Evolutionary conservation across 1,139 yeast genomes (phyloP).

Genomic region (Taphrina pruni): DNA sequence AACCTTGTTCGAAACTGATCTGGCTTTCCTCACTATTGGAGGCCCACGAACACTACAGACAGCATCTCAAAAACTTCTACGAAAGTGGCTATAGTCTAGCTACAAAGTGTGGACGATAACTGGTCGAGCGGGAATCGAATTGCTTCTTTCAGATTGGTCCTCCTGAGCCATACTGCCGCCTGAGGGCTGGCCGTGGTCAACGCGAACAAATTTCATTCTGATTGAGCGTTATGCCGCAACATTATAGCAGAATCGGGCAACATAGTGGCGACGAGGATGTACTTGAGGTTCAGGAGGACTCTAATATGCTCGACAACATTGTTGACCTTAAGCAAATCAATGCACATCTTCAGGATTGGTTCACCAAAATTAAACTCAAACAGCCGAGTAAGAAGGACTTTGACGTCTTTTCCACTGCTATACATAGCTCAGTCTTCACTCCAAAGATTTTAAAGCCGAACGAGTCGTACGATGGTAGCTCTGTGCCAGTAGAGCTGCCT

Average conservation of each 20-base stretch:
- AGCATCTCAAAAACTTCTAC: too few species aligned
- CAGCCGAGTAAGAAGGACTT: constrained; percentile 26
- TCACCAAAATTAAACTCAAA: constrained; percentile 40
- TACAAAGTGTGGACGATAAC: too few species aligned
- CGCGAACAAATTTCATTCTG: background rate
- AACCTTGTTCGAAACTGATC: too few species aligned
- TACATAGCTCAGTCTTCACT: constrained; percentile 36
- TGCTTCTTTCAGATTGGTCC: too few species aligned
- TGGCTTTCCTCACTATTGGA: too few species aligned
- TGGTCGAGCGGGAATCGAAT: too few species aligned
- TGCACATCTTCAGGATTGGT: constrained; percentile 41
- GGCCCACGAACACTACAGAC: too few species aligned
- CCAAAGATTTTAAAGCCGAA: constrained; percentile 12
- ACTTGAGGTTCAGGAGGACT: constrained; percentile 13
- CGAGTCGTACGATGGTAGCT: background rate
- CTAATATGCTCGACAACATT: constrained; percentile 32
- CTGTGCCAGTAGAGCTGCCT: background rate
- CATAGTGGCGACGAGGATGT: constrained; percentile 20
- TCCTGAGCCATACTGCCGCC: too few species aligned
- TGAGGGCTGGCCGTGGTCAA: too few species aligned
- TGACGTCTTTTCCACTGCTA: constrained; percentile 26
- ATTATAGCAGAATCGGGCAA: constrained; percentile 14
- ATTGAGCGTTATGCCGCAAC: constrained; percentile 11
- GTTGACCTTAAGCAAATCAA: constrained; percentile 40
- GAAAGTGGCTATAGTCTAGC: too few species aligned